Base-by-base conservation (phyloP, 345 rosid genomes). In the Hevea brasiliensis region DNA sequence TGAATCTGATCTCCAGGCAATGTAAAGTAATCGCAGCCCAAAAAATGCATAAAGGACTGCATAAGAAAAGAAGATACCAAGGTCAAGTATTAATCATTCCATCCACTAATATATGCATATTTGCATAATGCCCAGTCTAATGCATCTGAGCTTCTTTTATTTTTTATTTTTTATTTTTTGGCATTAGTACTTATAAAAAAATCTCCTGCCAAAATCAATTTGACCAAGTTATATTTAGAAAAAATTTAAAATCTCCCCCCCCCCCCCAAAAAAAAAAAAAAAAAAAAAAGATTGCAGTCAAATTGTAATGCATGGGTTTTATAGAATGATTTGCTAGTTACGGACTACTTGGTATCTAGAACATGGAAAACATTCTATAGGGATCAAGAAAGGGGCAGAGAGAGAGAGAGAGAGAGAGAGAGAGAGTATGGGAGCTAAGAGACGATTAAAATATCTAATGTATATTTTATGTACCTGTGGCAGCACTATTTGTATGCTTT, bases 1-100 rank as follows among this genome's bases (percentile, higher is more conserved):
- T 79, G 99, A 71, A 88, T 96, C 96, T 20, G 99, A 91, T 78
- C 88, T 93, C 98, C 98, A 96, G 60, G 99, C 99, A 81, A 96
- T 96, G 86, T 93, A 96, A 80, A 96, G 96, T 65, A 96, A 79
- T 73, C 98, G 93, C 69, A 96, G 79, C 23, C 99, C 98, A 68
- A 96, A 96, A 84, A 91, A 93, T 48, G 89, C 85, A 84, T 96
- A 93, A 37, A 94, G 92, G 77, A 94, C 97, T 94, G 88, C 79
- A 80, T 41, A 50, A 20, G 70, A 61, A 74, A 76, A 77, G 47
- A 42, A 74, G 41, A 50, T 3, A 27, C 24, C 17, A 37, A n/a
- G 67, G 12, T 35, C 11, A 24, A 56, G 6, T 11, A 23, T 56
- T 57, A 23, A 57, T 42, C 17, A 23, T 70, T 23, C 48, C 60